Base-by-base conservation (phyloP, 1,284 basidiomycete genomes). In the Sanghuangporus baumii region DNA sequence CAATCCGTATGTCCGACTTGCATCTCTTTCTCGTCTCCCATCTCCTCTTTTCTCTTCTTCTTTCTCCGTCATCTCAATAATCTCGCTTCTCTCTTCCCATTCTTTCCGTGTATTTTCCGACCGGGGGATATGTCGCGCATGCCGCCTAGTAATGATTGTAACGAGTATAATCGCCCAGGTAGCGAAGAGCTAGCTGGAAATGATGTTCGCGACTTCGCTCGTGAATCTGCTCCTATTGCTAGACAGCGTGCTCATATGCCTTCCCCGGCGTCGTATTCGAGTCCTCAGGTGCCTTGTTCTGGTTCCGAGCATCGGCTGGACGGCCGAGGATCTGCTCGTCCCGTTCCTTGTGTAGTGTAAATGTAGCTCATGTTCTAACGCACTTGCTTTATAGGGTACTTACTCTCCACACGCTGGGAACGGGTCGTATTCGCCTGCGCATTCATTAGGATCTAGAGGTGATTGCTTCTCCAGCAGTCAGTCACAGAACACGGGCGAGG, bases 1-100 rank as follows among this genome's bases (percentile, higher is more conserved):
- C 55, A 55, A 63, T 50, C 62, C 58, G 62, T 63, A 63, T 56
- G 62, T 63, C 52, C 62, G 43, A 60, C 50, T 56, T 51, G 31
- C 52, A 36, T 48, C 40, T 40, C 62, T 47, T 59, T 52, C 57
- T 50, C 51, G 26, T 55, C 50, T 34, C 48, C 23, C 52, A 14
- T 61, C 60, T 31, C 60, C 60, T 61, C 51, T 55, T 51, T 16
- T 34, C 40, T 14, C 9, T 48, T 50, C 40, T 47, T 34, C 36
- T 18, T n/a, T n/a, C 16, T 18, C 20, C 43, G 16, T 46, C 40
- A 52, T 38, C 57, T 54, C 41, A 31, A 31, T 31, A 31, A 31
- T 46, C 18, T 48, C 41, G n/a, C 50, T 43, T 38, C 61, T 43
- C 48, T 57, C 40, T 31, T 26, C 57, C 50, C 50, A 48, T 38